Conservation (phyloP, 768 basidiomycete genomes). For the Sporobolomyces roseus region DNA sequence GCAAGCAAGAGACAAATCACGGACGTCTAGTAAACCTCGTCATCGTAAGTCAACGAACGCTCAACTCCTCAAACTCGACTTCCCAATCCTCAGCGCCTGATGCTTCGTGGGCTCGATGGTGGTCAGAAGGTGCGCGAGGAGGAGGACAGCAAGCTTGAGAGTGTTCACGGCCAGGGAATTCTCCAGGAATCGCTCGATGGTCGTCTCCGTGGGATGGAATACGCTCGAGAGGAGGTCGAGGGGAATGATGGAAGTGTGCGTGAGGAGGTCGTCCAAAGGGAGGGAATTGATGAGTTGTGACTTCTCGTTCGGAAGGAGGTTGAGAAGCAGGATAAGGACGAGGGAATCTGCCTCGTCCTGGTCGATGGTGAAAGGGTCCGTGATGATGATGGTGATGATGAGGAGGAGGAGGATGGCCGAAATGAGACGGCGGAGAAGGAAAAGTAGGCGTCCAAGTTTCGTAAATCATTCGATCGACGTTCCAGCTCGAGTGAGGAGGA, state of each 20-base stretch:
- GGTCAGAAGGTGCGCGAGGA: too few relatives aligned
- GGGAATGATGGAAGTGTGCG: too few relatives aligned
- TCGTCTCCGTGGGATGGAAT: neutral
- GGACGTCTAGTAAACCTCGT: neutral
- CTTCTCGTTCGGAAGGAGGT: too few relatives aligned
- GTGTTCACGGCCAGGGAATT: too few relatives aligned
- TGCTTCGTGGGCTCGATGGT: too few relatives aligned
- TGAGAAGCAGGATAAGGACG: too few relatives aligned
- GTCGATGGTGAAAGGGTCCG: neutral
- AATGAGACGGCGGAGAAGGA: neutral
- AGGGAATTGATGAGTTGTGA: too few relatives aligned
- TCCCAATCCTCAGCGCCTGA: neutral
- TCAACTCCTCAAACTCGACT: neutral
- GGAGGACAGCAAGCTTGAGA: too few relatives aligned
- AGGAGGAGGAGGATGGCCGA: slow-evolving; percentile 1
- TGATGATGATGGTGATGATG: neutral
- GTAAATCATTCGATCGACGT: neutral
- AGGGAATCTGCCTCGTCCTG: neutral
- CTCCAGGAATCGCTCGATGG: neutral
- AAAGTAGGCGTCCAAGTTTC: neutral
- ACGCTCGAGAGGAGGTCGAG: too few relatives aligned
- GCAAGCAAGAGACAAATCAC: neutral
- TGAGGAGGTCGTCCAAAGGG: too few relatives aligned
- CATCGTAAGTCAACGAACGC: neutral
- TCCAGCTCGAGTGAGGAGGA: slow-evolving; percentile 1